A percentile compares a stretch with the other conserved stretches of the same genome.
Conservation (phyloP, 768 basidiomycete genomes). For the Pisolithus microcarpus region DNA sequence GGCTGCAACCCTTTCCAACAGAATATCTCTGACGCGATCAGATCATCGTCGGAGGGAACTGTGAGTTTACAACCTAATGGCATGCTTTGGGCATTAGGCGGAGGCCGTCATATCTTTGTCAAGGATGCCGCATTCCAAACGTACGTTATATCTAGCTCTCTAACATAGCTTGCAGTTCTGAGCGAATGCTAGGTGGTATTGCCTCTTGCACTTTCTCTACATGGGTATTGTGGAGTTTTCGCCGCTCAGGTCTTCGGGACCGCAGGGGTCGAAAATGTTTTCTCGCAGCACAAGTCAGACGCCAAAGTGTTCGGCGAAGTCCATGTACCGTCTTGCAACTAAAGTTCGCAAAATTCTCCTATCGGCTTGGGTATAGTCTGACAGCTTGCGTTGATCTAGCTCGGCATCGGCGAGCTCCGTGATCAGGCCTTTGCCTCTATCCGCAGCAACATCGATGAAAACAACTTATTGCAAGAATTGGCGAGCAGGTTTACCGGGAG, state of each 20-base stretch:
- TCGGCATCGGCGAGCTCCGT: too few relatives aligned
- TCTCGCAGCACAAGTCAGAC: not conserved
- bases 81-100: slow-evolving; percentile 9
- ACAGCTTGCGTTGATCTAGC: too few relatives aligned
- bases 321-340: slow-evolving; percentile 36
- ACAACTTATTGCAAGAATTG: too few relatives aligned
- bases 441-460: too few relatives aligned
- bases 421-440: too few relatives aligned
- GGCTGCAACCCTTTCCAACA: not conserved
- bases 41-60: not conserved
- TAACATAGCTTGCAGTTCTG: not conserved
- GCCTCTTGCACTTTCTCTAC: slow-evolving; percentile 34
- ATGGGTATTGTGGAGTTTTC: slow-evolving; percentile 28
- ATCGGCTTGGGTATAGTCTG: too few relatives aligned
- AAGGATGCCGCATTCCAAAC: slow-evolving; percentile 24
- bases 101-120: slow-evolving; percentile 18
- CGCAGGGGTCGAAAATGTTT: not conserved
- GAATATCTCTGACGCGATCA: not conserved
- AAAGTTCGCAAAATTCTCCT: slow-evolving; percentile 22
- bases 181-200: slow-evolving; percentile 26
- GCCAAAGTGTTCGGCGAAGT: slow-evolving; percentile 34
- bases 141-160: slow-evolving; percentile 2
- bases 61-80: not conserved
- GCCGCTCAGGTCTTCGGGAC: slow-evolving; percentile 21
- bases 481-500: too few relatives aligned